Base-by-base conservation (phyloP, 306 rosid genomes). In the Biancaea sappan region DNA sequence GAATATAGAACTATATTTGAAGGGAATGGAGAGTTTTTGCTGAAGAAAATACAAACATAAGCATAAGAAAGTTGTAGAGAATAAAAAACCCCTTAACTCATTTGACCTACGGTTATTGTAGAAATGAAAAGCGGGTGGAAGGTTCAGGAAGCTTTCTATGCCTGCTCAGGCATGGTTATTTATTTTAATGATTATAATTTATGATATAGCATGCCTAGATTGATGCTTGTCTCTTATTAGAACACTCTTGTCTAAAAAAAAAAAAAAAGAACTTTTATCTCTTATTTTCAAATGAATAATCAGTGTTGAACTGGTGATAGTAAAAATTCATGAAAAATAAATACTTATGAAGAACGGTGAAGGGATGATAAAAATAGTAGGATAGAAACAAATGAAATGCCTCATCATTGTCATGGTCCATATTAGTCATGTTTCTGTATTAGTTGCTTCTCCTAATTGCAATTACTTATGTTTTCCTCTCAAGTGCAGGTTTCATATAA, bases 401-500 rank as follows among this genome's bases (percentile, higher is more conserved):
- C 48, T 31, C n/a, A 2, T 28, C 50, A 2, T 28, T 21, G 9
- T 51, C 35, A 25, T 24, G 21, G 58, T 58, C 32, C 44, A n/a
- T 56, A 10, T 35, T 16, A 18, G 24, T 73, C 52, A 57, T 61
- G 38, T 74, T 26, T 37, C 14, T 32, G 48, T 62, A 11, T 34
- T 24, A 21, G 29, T 60, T 71, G 29, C 25, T 70, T 73, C 25
- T 69, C 44, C 51, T 79, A 43, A 67, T 69, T 34, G 61, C 40
- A 37, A 41, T 69, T 78, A 28, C 57, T 3, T 44, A 66, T 59
- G 62, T 60, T 40, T 77, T 69, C 77, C 59, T 72, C 54, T 66
- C 34, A 77, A 54, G 54, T 77, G 26, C 85, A 94, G 98, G 87
- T 79, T 80, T 88, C 98, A 16, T 87, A 88, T 80, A 83, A 87